Evolutionary conservation across 345 rosid genomes (phyloP), one percentile per base, ranked within the genome.

Genomic region (Lumnitzera littorea): DNA sequence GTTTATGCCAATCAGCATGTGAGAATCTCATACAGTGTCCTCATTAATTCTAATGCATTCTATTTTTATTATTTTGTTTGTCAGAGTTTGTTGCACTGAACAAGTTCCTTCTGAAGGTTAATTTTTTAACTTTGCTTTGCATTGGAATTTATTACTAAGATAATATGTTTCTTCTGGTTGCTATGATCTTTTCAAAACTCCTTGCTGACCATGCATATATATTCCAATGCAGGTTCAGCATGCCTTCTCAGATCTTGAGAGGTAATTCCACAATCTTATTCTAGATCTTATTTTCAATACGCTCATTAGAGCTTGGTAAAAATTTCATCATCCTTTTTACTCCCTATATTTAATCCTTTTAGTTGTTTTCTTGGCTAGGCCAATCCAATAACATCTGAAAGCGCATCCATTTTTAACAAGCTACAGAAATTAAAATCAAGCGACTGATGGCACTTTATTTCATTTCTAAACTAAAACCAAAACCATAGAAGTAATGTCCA

Each of bases 31-130:
- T 27, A 2, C 12, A 12, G 16, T 17, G 54, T 17, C 13, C 11
- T 50, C 24, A 12, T 55, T 55, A 16, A 17, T 55, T 13, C 41
- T 29, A 55, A 25, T 2, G 24, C 47, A 11, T 50, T 62, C 20
- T 48, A 13, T 46, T 16, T 36, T 47, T 59, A 12, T 56, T 2
- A 23, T 36, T 55, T 20, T 59, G 48, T 46, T 51, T 13, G 50
- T 53, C 76, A 86, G 91, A 83, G 70, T 86, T 86, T 59, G 68
- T 77, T 63, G 89, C 82, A 13, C 84, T 86, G 53, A 86, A 80
- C 78, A 79, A 79, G 53, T 86, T 83, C 65, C 89, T 86, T 53
- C 50, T 77, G 29, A 86, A 81, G 89, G 92, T 86, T 61, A 15
- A 78, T 59, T 11, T 59, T 58, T 65, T 62, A n/a, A 49, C 51